Percentiles rank a stretch among this genome's conserved stretches.
Evolutionary conservation across 495 filamentous ascomycete genomes (phyloP).

Genomic region (Parmelia sp.): DNA sequence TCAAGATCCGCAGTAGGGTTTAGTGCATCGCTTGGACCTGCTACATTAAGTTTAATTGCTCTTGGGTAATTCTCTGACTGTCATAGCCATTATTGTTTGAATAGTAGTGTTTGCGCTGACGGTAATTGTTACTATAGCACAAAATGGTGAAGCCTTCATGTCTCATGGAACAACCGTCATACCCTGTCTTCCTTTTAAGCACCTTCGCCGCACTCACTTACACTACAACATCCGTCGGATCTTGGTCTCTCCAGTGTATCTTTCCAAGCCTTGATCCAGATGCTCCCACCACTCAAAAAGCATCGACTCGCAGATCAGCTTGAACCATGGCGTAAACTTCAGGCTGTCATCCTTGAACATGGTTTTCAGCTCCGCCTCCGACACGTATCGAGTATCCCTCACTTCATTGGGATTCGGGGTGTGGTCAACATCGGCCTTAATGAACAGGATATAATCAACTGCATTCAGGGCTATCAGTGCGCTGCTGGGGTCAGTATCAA

Average conservation of each 20-base stretch:
- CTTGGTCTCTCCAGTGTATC: constrained; percentile 76
- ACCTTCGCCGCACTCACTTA: neutral
- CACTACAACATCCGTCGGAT: constrained; percentile 79
- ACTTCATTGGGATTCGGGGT: constrained; percentile 82
- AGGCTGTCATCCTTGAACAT: constrained; percentile 77
- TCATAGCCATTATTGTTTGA: neutral
- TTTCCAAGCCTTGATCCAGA: constrained; percentile 71
- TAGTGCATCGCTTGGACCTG: neutral
- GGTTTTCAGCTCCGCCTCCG: constrained; percentile 69
- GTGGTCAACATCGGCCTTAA: constrained; percentile 85
- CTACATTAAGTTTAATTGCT: neutral
- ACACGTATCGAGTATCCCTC: constrained; percentile 73
- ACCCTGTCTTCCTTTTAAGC: neutral
- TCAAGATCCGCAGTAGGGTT: neutral
- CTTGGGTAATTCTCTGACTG: neutral
- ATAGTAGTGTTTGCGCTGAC: neutral
- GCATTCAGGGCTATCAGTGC: constrained; percentile 19
- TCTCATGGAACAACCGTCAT: neutral
- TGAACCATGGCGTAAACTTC: constrained; percentile 98
- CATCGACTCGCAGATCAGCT: constrained; percentile 96
- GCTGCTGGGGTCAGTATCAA: neutral
- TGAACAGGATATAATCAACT: constrained; percentile 99
- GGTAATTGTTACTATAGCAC: neutral
- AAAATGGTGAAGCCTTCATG: neutral
- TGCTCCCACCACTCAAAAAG: constrained; percentile 98